These are phyloP conservation scores for Phytophthora macrochlamydospora DNA, from an alignment of 352 stramenopile genomes.

Conservation along the genomic window DNA sequence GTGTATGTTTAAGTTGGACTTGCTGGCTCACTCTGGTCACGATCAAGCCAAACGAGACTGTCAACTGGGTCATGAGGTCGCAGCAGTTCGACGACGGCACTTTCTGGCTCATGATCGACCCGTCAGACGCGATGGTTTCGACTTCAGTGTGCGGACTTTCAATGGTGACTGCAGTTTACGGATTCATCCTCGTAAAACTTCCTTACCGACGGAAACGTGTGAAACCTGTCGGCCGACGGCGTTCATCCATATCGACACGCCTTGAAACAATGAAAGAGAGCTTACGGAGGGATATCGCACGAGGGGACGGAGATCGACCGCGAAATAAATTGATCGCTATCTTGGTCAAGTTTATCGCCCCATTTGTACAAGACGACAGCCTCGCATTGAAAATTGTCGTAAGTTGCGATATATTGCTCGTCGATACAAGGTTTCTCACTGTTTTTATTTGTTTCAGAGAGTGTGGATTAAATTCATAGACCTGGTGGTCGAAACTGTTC, in stretches of 20 bases:
- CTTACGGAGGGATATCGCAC: not conserved
- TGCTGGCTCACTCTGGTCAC: slow-evolving; percentile 33
- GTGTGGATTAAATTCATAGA: slow-evolving; percentile 20
- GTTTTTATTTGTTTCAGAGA: not conserved
- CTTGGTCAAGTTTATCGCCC: not conserved
- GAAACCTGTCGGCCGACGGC: not conserved
- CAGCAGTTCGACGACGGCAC: slow-evolving; percentile 29
- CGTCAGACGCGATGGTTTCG: slow-evolving; percentile 6
- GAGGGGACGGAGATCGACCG: not conserved
- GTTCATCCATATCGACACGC: not conserved
- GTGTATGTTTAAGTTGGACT: slow-evolving; percentile 24
- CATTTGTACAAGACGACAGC: slow-evolving; percentile 13
- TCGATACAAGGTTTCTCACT: not conserved
- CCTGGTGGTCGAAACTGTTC: slow-evolving; percentile 8
- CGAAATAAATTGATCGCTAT: not conserved
- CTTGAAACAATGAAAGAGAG: not conserved
- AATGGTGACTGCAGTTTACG: not conserved
- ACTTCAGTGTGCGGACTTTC: slow-evolving; percentile 8
- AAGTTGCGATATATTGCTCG: not conserved
- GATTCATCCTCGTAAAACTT: not conserved
- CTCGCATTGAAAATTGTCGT: slow-evolving; percentile 6
- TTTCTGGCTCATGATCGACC: slow-evolving; percentile 36
- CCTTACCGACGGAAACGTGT: not conserved
- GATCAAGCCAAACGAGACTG: slow-evolving; percentile 23
- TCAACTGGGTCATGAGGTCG: slow-evolving; percentile 39